phyloP scores from a whole-genome alignment of 1,284 basidiomycete species.

The Anthracocystis setariae region DNA sequence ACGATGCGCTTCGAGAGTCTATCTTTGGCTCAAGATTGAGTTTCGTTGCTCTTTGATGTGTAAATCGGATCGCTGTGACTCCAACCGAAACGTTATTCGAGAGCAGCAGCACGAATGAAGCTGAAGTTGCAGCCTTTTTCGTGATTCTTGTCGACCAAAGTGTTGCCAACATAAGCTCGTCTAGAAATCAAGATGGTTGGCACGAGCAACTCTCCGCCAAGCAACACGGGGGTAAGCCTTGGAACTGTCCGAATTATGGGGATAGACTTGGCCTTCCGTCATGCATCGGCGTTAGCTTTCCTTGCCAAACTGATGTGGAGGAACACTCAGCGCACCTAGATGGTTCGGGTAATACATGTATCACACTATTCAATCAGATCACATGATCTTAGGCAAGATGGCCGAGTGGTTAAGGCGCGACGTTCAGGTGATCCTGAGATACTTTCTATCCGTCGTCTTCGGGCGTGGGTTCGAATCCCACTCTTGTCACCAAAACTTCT shows the following conservation, averaged over 20 bases:
- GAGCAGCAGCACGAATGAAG: conserved; percentile 14
- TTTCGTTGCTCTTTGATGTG: conserved; percentile 24
- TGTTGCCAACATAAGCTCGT: conserved; percentile 18
- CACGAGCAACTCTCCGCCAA: not conserved
- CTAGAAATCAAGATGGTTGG: not conserved
- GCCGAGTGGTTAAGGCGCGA: conserved; percentile 68
- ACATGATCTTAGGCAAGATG: conserved; percentile 59
- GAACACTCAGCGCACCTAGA: conserved; percentile 22
- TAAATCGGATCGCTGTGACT: conserved; percentile 4
- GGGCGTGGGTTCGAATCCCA: conserved; percentile 68
- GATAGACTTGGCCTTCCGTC: not conserved
- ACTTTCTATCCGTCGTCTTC: conserved; percentile 51
- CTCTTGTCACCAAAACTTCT: conserved; percentile 59
- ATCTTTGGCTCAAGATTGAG: conserved; percentile 1
- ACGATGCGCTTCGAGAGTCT: conserved; percentile 28
- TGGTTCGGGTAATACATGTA: no score
- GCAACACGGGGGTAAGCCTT: not conserved
- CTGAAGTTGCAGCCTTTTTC: conserved; percentile 7
- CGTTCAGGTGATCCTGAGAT: conserved; percentile 42
- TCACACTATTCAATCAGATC: fast-evolving
- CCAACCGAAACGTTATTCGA: not conserved
- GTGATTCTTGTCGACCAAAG: conserved; percentile 2
- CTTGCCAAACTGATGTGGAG: conserved; percentile 18
- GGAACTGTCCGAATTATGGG: not conserved
- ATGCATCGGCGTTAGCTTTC: not conserved